Evolutionary conservation across 257 asterid species (phyloP), one percentile per base, ranked within the genome.

Genomic region (Buddleja alternifolia): DNA sequence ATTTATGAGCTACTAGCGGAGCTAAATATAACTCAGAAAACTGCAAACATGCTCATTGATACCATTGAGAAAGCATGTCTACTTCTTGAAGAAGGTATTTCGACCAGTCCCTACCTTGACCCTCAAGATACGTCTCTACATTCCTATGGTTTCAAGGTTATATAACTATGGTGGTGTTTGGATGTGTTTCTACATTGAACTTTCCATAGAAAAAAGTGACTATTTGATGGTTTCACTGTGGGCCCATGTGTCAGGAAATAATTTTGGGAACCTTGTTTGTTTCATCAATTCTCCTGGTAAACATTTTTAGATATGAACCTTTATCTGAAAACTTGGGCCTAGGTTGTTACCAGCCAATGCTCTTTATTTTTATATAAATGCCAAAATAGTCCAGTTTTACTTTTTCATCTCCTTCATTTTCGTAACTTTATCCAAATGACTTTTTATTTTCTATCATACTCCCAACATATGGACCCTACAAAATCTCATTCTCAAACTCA

Each of bases 81-180:
- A 62, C 92, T 93, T 77, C 97, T 93, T 25, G 96, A 93, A 81
- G 99, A 90, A 93, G 99, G 99, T 93, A 85, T 34, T 20, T 14
- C 45, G 34, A 17, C 52, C 65, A 20, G 70, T 77, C 51, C 21
- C 66, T 65, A 67, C 70, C 66, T 66, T 67, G 64, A 59, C 71
- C 65, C 50, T 54, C 23, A 39, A 52, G 60, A 73, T 57, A 64
- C 69, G 40, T 75, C 42, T 34, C 11, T 52, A 32, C 71, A 37
- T 70, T 59, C 61, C 53, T 57, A 25, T n/a, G 50, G 57, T 54
- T 55, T 66, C 66, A 44, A 68, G 54, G 72, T 67, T 71, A 40
- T 29, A 25, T 36, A 55, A 34, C 11, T 20, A 60, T 32, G 24
- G 29, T 64, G 25, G 25, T 42, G 65, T 23, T 23, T 44, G 52